A percentile compares a stretch with the other conserved stretches of the same genome.
Conservation (phyloP, 345 rosid species). For the Clarkia xantiana region DNA sequence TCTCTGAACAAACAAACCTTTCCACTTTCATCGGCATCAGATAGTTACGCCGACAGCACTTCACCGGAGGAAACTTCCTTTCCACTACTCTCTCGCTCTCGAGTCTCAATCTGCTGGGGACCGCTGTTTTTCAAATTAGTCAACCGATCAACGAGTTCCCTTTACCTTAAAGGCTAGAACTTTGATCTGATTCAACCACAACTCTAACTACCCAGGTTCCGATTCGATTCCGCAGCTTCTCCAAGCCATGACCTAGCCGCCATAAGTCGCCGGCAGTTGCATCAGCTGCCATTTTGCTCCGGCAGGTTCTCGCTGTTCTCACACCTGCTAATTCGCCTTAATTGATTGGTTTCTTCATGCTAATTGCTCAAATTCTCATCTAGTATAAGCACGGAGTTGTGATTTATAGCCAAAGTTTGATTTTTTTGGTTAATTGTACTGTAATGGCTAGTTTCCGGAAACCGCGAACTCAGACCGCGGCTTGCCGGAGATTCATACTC, state of each 20-base stretch:
- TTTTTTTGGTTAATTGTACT: neutral
- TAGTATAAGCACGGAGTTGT: neutral
- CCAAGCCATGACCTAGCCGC: neutral
- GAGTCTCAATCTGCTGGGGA: neutral
- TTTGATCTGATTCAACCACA: slow-evolving; percentile 4
- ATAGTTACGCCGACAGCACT: too few relatives aligned
- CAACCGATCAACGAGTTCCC: slow-evolving; percentile 3
- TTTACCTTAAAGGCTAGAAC: neutral
- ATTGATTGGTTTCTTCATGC: neutral
- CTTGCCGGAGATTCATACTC: slow-evolving; percentile 36
- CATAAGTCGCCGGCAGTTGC: neutral
- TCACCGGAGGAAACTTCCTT: slow-evolving; percentile 4
- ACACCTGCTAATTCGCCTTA: neutral
- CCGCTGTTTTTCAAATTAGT: slow-evolving; percentile 4
- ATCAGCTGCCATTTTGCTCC: slow-evolving; percentile 2
- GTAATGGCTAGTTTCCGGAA: slow-evolving; percentile 62
- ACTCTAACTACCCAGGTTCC: slow-evolving; percentile 1
- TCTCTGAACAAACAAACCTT: too few relatives aligned
- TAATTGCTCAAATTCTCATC: neutral
- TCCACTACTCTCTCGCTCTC: neutral
- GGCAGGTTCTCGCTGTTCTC: slow-evolving; percentile 5
- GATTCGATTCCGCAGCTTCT: too few relatives aligned
- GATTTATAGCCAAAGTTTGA: neutral
- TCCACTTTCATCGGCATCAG: neutral
- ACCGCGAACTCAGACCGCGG: slow-evolving; percentile 33